Conservation (phyloP, 805 yeast species). For the Lipomyces chichibuensis region DNA sequence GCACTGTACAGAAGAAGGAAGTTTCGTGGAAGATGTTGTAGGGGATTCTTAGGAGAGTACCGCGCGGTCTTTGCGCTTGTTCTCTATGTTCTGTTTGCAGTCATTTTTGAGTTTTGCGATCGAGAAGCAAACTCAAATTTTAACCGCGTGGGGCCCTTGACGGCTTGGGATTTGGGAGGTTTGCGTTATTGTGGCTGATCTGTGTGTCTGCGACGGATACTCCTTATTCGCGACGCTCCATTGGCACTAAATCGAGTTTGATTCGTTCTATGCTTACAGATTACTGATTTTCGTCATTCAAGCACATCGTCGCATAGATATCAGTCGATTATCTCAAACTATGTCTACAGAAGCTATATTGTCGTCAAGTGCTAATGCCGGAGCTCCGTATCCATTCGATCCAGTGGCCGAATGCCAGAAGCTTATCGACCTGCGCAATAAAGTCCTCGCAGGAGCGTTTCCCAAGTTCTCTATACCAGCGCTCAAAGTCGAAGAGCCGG, state of each 20-base stretch:
- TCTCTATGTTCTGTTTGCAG: not conserved
- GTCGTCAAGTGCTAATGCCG: not conserved
- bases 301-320: not conserved
- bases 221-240: not conserved
- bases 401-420: constrained; percentile 32
- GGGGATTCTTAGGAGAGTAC: not conserved
- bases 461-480: constrained; percentile 23
- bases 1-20: not conserved
- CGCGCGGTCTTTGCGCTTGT: not conserved
- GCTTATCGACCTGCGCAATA: constrained; percentile 27
- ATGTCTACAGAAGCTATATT: not conserved
- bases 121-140: not conserved
- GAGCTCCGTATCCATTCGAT: constrained; percentile 23
- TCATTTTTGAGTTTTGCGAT: not conserved
- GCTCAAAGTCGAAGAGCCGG: not conserved
- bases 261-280: no score
- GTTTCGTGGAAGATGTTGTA: not conserved
- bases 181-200: no score
- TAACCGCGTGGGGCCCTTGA: not conserved
- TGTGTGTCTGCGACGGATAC: not conserved
- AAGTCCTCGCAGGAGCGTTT: constrained; percentile 24
- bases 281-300: not conserved
- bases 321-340: not conserved
- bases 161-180: not conserved
- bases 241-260: no score